Evolutionary conservation across 2,329 filamentous ascomycete species (phyloP).

Genomic region (Fusarium albidum): DNA sequence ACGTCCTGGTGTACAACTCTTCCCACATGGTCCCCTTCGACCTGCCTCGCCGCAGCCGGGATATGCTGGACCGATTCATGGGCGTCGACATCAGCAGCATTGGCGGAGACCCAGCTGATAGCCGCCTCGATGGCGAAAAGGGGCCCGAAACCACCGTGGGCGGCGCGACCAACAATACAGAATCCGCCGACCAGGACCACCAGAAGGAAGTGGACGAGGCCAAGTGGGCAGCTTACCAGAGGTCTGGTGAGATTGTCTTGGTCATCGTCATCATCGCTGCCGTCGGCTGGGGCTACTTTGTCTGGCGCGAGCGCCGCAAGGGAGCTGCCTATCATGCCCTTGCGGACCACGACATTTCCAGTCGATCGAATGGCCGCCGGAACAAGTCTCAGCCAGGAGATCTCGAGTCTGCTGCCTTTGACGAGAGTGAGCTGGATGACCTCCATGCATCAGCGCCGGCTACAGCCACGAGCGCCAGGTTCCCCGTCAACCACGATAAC

Average conservation of each 20-base stretch:
- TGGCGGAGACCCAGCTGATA: conserved; percentile 81
- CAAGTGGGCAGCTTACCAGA: conserved; percentile 88
- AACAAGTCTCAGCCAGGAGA: conserved; percentile 58
- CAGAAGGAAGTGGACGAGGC: conserved; percentile 80
- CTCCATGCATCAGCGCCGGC: conserved; percentile 61
- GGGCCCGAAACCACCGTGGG: conserved; percentile 80
- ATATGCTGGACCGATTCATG: conserved; percentile 98
- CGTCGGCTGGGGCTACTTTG: conserved; percentile 75
- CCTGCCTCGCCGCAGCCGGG: conserved; percentile 82
- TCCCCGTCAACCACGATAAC: conserved; percentile 66
- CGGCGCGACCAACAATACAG: conserved; percentile 64
- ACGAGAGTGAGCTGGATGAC: conserved; percentile 71
- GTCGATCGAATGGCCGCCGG: conserved; percentile 56
- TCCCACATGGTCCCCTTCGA: conserved; percentile 99
- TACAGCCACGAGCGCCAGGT: conserved; percentile 54
- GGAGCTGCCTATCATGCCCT: conserved; percentile 64
- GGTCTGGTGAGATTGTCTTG: conserved; percentile 85
- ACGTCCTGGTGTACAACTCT: conserved; percentile 93
- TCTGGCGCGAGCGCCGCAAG: conserved; percentile 69
- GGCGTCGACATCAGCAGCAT: conserved; percentile 89
- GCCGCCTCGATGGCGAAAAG: conserved; percentile 85
- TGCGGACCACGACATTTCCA: conserved; percentile 47
- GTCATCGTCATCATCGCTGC: conserved; percentile 82
- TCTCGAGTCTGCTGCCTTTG: conserved; percentile 70
- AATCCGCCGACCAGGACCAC: conserved; percentile 63